Conservation (phyloP, 257 asterid species). For the Nicotiana benthamiana region DNA sequence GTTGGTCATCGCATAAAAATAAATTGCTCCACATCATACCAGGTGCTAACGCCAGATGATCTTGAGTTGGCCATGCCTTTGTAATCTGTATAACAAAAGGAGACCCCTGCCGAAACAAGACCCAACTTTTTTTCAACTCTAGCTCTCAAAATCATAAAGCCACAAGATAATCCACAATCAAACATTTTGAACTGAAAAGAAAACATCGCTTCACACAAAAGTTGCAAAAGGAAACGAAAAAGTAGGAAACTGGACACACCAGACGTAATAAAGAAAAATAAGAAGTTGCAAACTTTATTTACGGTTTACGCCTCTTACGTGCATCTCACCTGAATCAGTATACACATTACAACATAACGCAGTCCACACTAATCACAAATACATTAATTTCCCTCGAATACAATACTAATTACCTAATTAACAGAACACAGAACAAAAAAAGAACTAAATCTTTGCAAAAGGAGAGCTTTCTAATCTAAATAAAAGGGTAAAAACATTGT, state of each 20-base stretch:
- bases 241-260: no score
- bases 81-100: neutral
- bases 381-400: neutral
- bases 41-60: neutral
- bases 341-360: neutral
- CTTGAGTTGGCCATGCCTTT: neutral
- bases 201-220: neutral
- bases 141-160: neutral
- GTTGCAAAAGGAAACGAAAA: neutral
- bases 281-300: neutral
- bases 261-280: no score
- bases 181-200: neutral
- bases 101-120: neutral
- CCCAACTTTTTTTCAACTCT: neutral
- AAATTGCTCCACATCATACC: no score
- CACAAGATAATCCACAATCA: neutral
- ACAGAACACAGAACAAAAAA: neutral
- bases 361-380: neutral
- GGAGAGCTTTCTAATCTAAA: neutral
- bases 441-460: neutral
- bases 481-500: neutral
- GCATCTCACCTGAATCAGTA: constrained; percentile 2
- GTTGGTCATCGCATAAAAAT: no score
- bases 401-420: neutral
- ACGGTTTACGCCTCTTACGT: neutral